Evolutionary conservation across 768 basidiomycete genomes (phyloP), one percentile per base, ranked within the genome.

Genomic region (Pleurotus tuber-regium): DNA sequence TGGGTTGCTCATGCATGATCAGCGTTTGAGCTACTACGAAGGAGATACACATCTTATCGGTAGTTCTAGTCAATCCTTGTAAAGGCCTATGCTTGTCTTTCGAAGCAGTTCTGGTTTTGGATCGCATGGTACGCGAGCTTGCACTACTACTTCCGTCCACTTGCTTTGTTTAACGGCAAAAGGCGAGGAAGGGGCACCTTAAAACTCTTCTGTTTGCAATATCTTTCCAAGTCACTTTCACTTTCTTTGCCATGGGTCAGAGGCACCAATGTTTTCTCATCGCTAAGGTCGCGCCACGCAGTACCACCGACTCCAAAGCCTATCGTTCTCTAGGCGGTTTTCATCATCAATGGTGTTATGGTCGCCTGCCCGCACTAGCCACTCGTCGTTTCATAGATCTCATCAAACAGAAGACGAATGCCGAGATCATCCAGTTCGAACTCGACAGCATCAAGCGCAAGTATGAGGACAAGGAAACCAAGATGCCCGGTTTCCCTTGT

Each of bases 321-420:
- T 54, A 62, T 38, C 71, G 69, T 21, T 76, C 73, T 41, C 54
- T 76, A n/a, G 70, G 63, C 5, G 74, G 68, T 4, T 60, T 63
- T 6, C 71, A 75, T 52, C 63, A 73, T 55, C 70, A 73, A 56
- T 71, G 68, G 70, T 73, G 65, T 55, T 72, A 67, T 50, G 70
- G 68, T 23, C 47, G 54, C 11, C 58, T 70, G 18, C 70, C 74
- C 23, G 56, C 72, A 9, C 43, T 25, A 0, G 68, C 67, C 14
- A 58, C 62, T 5, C 55, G 54, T 38, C 72, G 71, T 18, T 66
- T 73, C 44, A 18, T 72, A 8, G 61, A 61, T 8, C 62, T 73
- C 18, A 39, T 70, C 10, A 66, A 64, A 50, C 66, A 73, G 46
- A 59, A 55, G 6, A 65, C 68, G 19, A 73, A 76, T 56, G 65